These are phyloP conservation scores for Babesia caballi DNA, from an alignment of 169 alveolate genomes.

Conservation along the genomic window DNA sequence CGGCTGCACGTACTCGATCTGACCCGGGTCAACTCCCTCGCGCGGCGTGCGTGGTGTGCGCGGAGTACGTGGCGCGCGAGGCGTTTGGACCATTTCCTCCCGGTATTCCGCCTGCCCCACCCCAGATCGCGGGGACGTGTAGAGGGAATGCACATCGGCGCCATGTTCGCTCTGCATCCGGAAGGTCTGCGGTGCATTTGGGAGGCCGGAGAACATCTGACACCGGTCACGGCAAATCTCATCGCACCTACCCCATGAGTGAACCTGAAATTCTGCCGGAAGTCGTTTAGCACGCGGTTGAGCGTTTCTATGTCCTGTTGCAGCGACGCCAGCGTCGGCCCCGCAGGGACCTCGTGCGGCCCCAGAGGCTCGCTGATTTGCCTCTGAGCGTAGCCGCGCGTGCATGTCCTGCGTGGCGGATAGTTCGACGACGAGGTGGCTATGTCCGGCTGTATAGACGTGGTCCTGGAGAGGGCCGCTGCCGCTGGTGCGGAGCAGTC, in stretches of 20 bases:
- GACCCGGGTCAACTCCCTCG: neutral
- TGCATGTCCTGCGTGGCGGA: neutral
- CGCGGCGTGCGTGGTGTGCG: neutral
- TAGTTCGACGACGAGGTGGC: neutral
- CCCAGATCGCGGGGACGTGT: too few relatives aligned
- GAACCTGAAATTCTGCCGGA: constrained; percentile 20
- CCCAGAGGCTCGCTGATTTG: constrained; percentile 30
- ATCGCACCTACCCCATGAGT: constrained; percentile 4
- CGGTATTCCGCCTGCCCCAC: too few relatives aligned
- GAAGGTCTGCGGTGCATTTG: neutral
- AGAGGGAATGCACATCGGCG: neutral
- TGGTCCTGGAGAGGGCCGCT: constrained; percentile 19
- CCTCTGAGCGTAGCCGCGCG: neutral
- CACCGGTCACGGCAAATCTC: too few relatives aligned
- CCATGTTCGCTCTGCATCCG: constrained; percentile 10
- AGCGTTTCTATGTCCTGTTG: constrained; percentile 22
- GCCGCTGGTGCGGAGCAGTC: constrained; percentile 29
- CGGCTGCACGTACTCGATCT: constrained; percentile 7
- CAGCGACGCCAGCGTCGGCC: neutral
- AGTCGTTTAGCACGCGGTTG: constrained; percentile 20
- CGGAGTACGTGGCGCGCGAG: neutral
- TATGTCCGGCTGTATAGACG: constrained; percentile 21
- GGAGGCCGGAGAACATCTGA: too few relatives aligned
- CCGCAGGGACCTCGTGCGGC: neutral
- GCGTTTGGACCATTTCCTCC: too few relatives aligned